Evolutionary conservation across 768 basidiomycete genomes (phyloP), one percentile per base, ranked within the genome.

Genomic region (Phylloporus scabripes): DNA sequence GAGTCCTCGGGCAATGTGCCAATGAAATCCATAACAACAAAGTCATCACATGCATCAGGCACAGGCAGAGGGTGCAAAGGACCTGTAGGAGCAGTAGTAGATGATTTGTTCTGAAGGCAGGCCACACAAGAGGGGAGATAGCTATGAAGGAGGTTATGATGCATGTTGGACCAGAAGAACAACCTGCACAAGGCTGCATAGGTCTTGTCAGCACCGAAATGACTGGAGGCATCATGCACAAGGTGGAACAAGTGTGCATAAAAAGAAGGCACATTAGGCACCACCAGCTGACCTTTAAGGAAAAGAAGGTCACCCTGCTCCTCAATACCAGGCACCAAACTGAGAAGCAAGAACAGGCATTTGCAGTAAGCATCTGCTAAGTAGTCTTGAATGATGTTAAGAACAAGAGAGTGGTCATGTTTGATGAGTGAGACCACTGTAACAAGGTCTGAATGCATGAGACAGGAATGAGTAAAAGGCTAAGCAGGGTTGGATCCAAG

Each of bases 61-160:
- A 56, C 33, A 4, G 50, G 52, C 12, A 56, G 36, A 5, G 57
- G 53, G 32, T 48, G 53, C 2, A 72, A 46, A 0, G 67, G 63
- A 5, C 63, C 49, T 44, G 57, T 5, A 2, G 55, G 54, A 49
- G 55, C 24, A 41, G 66, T 45, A 0, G 60, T 51, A 28, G 54
- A 58, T 1, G 28, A 54, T 53, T 77, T 76, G 55, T 74, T 70
- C 0, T 60, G 44, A 55, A 46, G 68, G 58, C 53, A 75, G 2
- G 26, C 59, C n/a, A n/a, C n/a, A n/a, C n/a, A n/a, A 18, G 20
- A 59, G 45, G 48, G 53, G 9, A 57, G 44, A 28, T 57, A 57
- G 1, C 29, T 15, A 1, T 51, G 15, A 1, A 49, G 2, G 0
- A 57, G 37, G 14, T 58, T 36, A 0, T 12, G n/a, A 0, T 29